Conservation (phyloP, 805 yeast species). For the Blastobotrys robertii region DNA sequence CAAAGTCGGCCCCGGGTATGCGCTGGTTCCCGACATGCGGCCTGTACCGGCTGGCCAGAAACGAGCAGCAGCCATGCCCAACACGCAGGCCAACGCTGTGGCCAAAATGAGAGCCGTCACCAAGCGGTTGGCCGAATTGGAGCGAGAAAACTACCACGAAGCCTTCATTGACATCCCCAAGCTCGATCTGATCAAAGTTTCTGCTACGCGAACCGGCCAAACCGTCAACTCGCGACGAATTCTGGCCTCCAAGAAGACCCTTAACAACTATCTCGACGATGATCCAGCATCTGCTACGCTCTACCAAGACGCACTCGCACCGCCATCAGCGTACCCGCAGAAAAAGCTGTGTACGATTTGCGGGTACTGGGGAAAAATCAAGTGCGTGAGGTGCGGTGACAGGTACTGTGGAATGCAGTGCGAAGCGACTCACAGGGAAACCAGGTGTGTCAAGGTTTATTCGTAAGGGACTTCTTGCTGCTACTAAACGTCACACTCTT, state of each 20-base stretch:
- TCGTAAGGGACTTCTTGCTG: constrained; percentile 16
- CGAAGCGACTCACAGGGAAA: constrained; percentile 29
- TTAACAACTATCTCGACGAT: constrained; percentile 33
- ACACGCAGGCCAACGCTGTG: not conserved
- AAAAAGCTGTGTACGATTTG: constrained; percentile 30
- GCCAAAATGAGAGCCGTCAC: constrained; percentile 15
- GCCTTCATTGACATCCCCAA: constrained; percentile 26
- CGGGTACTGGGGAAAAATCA: constrained; percentile 29
- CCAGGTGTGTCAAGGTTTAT: constrained; percentile 28
- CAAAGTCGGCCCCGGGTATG: not conserved
- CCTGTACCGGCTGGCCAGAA: not conserved
- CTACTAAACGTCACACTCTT: too few relatives aligned
- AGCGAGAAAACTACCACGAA: constrained; percentile 30
- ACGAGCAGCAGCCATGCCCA: not conserved
- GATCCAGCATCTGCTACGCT: constrained; percentile 26
- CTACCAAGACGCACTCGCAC: constrained; percentile 24
- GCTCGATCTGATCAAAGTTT: constrained; percentile 4
- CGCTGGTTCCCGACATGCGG: not conserved
- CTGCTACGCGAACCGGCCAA: constrained; percentile 8
- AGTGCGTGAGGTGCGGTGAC: constrained; percentile 30
- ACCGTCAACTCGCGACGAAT: constrained; percentile 28
- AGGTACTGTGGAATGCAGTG: constrained; percentile 29
- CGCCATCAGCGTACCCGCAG: constrained; percentile 30
- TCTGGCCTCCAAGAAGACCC: constrained; percentile 29
- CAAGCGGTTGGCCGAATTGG: constrained; percentile 24